A percentile compares a stretch with the other conserved stretches of the same genome.
Conservation (phyloP, 108 stramenopile genomes). For the Skeletonema costatum region DNA sequence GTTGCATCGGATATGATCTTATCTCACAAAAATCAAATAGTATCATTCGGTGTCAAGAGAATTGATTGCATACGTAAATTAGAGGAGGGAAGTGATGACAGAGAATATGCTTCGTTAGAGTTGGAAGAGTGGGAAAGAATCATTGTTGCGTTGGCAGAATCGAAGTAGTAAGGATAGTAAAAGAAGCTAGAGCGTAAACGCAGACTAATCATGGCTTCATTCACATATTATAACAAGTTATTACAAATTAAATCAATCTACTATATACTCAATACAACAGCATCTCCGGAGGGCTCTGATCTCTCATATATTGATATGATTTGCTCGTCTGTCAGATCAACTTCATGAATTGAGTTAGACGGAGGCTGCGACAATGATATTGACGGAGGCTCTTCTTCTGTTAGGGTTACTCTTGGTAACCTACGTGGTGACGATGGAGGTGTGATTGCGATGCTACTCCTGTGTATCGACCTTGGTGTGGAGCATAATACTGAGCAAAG, state of each 20-base stretch:
- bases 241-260: background rate
- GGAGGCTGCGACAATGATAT: background rate
- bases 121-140: conserved; percentile 77
- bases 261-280: conserved; percentile 5
- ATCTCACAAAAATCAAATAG: conserved; percentile 55
- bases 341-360: conserved; percentile 1
- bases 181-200: background rate
- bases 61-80: conserved; percentile 60
- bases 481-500: background rate
- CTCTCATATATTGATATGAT: conserved; percentile 6
- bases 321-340: conserved; percentile 13
- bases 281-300: conserved; percentile 2
- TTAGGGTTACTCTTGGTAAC: background rate
- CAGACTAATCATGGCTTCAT: background rate
- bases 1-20: conserved; percentile 30
- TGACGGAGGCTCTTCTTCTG: background rate
- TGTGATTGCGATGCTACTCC: conserved; percentile 16
- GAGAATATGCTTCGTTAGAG: conserved; percentile 56
- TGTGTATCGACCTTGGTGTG: background rate
- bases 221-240: background rate
- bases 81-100: conserved; percentile 62
- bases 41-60: conserved; percentile 58
- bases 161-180: conserved; percentile 27
- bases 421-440: conserved; percentile 20
- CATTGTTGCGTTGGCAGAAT: conserved; percentile 56